Evolutionary conservation across 2,329 filamentous ascomycete genomes (phyloP).

Genomic region (Aspergillus sp.): DNA sequence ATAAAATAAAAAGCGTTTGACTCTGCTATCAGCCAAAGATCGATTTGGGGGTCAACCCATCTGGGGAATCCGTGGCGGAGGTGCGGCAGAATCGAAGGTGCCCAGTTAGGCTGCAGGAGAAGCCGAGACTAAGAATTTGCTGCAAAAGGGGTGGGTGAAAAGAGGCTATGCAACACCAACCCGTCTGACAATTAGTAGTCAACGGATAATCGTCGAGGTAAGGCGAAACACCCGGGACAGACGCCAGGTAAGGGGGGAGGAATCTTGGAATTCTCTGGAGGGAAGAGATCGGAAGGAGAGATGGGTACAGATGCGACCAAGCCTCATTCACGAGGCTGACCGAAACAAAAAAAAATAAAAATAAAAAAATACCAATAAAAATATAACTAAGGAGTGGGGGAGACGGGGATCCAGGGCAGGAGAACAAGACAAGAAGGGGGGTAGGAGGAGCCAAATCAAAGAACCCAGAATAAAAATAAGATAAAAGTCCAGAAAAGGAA

Average conservation of each 20-base stretch:
- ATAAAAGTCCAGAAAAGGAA: background rate
- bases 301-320: conserved; percentile 2
- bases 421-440: background rate
- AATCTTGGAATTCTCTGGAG: background rate
- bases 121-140: conserved; percentile 3
- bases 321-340: conserved; percentile 1
- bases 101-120: conserved; percentile 13
- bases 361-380: conserved; percentile 1
- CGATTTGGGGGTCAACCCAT: conserved; percentile 18
- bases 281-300: background rate
- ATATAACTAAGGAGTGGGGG: background rate
- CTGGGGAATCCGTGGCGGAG: conserved; percentile 17
- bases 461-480: background rate
- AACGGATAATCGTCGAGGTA: conserved; percentile 9
- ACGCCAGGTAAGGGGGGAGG: conserved; percentile 8
- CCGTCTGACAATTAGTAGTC: conserved; percentile 10
- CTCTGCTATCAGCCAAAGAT: conserved; percentile 8
- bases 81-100: conserved; percentile 16
- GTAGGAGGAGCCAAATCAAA: background rate
- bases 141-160: conserved; percentile 7
- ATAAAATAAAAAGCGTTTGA: background rate
- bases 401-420: background rate
- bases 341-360: background rate
- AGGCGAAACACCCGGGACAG: conserved; percentile 4
- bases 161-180: conserved; percentile 13